Evolutionary conservation across 331 rosid species (phyloP), one percentile per base, ranked within the genome.

Genomic region (Prunus yedoensis): DNA sequence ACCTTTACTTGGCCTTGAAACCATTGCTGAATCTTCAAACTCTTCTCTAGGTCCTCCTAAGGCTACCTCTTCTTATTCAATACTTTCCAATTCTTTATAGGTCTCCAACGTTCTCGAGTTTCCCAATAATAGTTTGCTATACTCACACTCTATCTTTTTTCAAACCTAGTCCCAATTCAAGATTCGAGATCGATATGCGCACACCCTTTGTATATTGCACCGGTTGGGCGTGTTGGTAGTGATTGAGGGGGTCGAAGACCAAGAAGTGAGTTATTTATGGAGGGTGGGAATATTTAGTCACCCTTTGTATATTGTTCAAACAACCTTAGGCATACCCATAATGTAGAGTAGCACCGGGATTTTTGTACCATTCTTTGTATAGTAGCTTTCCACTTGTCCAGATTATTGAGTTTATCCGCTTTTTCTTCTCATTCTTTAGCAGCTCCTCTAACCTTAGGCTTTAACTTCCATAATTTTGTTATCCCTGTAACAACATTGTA

Each of bases 311-410:
- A 93, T 73, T 88, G 83, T 67, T 77, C 53, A 76, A 51, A 77
- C 76, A 69, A 79, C 73, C 79, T 65, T 80, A 71, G 86, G 80
- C 51, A 75, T 77, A 70, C 76, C 52, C 50, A 76, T 76, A 73
- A 72, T 80, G 87, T 87, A 88, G 82, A 78, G 83, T 87, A 85
- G 89, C 73, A 74, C 62, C 68, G 15, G 62, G 75, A 51, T 74
- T 75, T 82, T 84, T 82, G 88, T 75, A 51, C 74, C 91, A 89
- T 91, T 91, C 90, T 91, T 89, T 91, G 87, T 87, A 85, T 77
- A 86, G 86, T 79, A 76, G 81, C 62, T 71, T 81, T 73, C 71
- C 68, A 35, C 8, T 76, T 77, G 79, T 72, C 68, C 64, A 53
- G 66, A 67, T 74, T 74, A 83, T 64, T 46, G 72, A 77, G 83